A percentile compares a stretch with the other conserved stretches of the same genome.
phyloP scores from a whole-genome alignment of 2,329 filamentous ascomycete genomes.

The Penicillium glabrum region DNA sequence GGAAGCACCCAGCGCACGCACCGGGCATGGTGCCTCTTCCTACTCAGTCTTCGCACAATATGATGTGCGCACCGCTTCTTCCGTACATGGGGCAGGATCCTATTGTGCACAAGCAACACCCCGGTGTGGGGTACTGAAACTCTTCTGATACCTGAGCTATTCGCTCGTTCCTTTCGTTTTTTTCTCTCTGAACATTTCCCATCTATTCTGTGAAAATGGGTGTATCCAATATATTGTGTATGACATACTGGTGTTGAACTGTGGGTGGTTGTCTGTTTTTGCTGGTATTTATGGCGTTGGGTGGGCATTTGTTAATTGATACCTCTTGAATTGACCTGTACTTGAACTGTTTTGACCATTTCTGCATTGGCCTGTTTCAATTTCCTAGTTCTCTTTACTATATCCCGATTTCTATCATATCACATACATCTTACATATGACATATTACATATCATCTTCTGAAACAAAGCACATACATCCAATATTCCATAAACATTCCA shows the following conservation, averaged over 20 bases:
- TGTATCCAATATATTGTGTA: constrained; percentile 13
- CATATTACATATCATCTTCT: not conserved
- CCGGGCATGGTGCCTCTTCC: constrained; percentile 20
- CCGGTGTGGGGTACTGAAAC: constrained; percentile 24
- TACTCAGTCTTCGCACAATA: constrained; percentile 23
- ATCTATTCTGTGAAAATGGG: constrained; percentile 15
- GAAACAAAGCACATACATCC: not conserved
- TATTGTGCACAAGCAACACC: constrained; percentile 19
- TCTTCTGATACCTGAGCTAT: constrained; percentile 1
- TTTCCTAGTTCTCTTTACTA: not conserved
- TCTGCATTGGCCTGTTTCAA: not conserved
- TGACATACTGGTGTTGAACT: constrained; percentile 20
- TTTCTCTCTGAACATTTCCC: constrained; percentile 9
- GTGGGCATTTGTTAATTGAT: constrained; percentile 6
- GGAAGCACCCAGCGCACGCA: constrained; percentile 11
- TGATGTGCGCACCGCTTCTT: constrained; percentile 31
- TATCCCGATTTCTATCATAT: not conserved
- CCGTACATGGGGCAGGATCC: constrained; percentile 26
- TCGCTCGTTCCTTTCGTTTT: constrained; percentile 1
- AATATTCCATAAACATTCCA: too few relatives aligned
- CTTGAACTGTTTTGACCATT: not conserved
- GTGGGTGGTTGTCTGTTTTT: constrained; percentile 3
- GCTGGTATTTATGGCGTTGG: not conserved
- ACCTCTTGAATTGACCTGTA: constrained; percentile 5
- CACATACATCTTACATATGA: not conserved